phyloP scores from a whole-genome alignment of 2,329 filamentous ascomycete genomes.

The Beauveria medogensis region DNA sequence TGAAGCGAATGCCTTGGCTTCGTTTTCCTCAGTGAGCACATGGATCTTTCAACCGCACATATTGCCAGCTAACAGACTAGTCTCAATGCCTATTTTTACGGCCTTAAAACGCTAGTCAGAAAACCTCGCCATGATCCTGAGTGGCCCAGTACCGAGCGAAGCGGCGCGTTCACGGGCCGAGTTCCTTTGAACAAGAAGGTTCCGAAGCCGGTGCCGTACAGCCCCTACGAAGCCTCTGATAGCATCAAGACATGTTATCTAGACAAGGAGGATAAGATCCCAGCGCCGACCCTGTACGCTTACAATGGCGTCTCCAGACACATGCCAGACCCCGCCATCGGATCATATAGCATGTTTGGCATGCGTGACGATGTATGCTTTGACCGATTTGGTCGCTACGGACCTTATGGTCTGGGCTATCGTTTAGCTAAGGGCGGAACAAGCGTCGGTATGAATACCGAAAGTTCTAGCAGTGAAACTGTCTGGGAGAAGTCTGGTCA shows the following conservation, averaged over 20 bases:
- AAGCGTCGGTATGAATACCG: constrained; percentile 63
- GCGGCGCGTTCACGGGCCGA: neutral
- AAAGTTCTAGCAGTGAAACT: constrained; percentile 56
- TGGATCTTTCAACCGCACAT: neutral
- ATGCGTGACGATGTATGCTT: constrained; percentile 76
- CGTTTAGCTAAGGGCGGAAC: constrained; percentile 62
- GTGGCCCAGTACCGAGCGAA: constrained; percentile 47
- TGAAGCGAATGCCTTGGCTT: constrained; percentile 32
- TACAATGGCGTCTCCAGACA: constrained; percentile 65
- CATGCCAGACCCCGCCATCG: constrained; percentile 69
- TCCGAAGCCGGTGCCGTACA: constrained; percentile 47
- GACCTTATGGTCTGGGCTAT: constrained; percentile 83
- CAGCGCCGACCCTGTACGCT: constrained; percentile 55
- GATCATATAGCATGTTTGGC: constrained; percentile 67
- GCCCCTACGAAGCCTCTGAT: constrained; percentile 57
- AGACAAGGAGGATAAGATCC: constrained; percentile 49
- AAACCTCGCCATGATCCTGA: constrained; percentile 60
- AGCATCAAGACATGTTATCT: constrained; percentile 55
- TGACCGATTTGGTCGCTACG: constrained; percentile 76
- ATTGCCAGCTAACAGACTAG: constrained; percentile 33
- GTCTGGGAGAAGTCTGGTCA: constrained; percentile 48
- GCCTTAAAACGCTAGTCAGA: constrained; percentile 61
- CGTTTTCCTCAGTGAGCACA: constrained; percentile 29
- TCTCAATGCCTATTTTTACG: constrained; percentile 72
- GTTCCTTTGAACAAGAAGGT: constrained; percentile 16